Evolutionary conservation across 352 stramenopile genomes (phyloP), one percentile per base, ranked within the genome.

Genomic region (Blastocystis sp.): DNA sequence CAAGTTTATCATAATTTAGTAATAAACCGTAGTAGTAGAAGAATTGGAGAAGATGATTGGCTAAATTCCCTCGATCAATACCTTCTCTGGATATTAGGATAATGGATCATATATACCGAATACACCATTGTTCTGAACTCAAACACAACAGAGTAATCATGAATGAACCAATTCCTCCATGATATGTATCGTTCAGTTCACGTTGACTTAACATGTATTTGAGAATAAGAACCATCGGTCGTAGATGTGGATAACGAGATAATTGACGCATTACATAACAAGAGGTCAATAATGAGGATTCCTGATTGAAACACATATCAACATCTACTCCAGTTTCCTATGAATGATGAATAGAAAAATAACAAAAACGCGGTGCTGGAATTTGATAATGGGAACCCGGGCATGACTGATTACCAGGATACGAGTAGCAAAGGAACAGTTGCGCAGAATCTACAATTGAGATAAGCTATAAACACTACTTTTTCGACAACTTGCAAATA

Each of bases 231-330:
- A 87, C 39, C 43, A 87, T 59, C 0, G 54, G 35, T 0, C 27
- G 77, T 32, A 87, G 49, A 42, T 75, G 51, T n/a, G 65, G 66
- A 63, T 87, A 87, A 21, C 59, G 59, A 43, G 54, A 57, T 29
- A 87, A 32, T 43, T 87, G 77, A 46, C 65, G 59, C 24, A 74
- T 46, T n/a, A 87, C 59, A 43, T 87, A 87, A 0, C 39, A 42
- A n/a, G 77, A 78, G 3, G 77, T 87, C 19, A 78, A 54, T 12
- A 87, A 54, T 29, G 77, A 87, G 1, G 59, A 78, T 14, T 67
- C 65, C 19, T 87, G 77, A 35, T 87, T 87, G 49, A 87, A 87
- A 51, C 77, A 61, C 35, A 87, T 51, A 39, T 87, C 77, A 7
- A 87, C 56, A 39, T 78, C 61, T 19, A 87, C 63, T 21, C 73